phyloP scores from a whole-genome alignment of 192 early-diverging fungal species.

The Chytriomyces hyalinus region DNA sequence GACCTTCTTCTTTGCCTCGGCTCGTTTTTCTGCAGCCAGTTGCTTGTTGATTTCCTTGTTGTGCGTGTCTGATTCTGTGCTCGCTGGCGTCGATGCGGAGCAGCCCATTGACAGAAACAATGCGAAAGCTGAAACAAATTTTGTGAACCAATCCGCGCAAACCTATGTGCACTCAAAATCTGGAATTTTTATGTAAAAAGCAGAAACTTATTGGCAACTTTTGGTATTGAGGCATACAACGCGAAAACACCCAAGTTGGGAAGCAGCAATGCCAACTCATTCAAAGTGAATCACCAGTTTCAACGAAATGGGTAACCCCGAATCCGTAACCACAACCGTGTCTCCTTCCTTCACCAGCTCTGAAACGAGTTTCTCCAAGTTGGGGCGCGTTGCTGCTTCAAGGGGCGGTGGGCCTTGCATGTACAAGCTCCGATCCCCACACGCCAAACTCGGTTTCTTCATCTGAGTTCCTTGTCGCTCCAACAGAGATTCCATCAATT shows the following conservation, averaged over 20 bases:
- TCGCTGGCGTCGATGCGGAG: no score
- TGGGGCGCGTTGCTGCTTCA: constrained; percentile 82
- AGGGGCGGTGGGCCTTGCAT: constrained; percentile 84
- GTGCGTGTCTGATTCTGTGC: no score
- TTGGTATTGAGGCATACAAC: no score
- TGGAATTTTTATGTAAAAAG: no score
- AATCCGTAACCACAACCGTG: constrained; percentile 84
- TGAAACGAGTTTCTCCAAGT: constrained; percentile 72
- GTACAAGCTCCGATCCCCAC: constrained; percentile 69
- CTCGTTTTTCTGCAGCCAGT: constrained; percentile 44
- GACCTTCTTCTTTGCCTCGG: background rate
- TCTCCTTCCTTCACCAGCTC: constrained; percentile 73
- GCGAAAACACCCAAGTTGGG: background rate
- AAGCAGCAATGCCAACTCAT: background rate
- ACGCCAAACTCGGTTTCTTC: constrained; percentile 79
- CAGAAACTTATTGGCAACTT: no score
- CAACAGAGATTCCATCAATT: constrained; percentile 81
- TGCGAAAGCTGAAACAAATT: no score
- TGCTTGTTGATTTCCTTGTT: constrained; percentile 52
- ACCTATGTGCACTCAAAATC: no score
- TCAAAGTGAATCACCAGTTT: constrained; percentile 41
- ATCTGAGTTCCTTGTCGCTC: constrained; percentile 82
- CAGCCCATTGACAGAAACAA: no score
- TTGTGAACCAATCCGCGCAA: no score
- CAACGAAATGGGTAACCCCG: constrained; percentile 67